These are phyloP conservation scores for Phialophora expanda DNA, from an alignment of 2,329 filamentous ascomycete genomes.

Conservation along the genomic window DNA sequence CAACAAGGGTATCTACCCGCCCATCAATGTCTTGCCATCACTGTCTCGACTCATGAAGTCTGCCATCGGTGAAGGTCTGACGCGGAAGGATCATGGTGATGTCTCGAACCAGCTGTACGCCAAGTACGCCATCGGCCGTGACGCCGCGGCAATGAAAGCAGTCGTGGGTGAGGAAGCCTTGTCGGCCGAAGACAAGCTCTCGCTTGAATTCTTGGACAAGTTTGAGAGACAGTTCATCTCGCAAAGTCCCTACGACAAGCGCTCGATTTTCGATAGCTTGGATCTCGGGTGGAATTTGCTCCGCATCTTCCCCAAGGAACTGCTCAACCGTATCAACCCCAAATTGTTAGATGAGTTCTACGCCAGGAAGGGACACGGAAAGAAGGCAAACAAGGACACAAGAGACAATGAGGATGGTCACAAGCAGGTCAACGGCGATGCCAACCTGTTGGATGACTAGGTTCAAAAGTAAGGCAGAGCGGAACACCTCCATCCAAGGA, in stretches of 20 bases:
- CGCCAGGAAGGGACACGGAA: conserved; percentile 50
- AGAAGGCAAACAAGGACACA: conserved; percentile 52
- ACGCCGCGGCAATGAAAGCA: conserved; percentile 96
- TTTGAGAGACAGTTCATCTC: conserved; percentile 95
- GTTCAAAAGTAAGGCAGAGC: not conserved
- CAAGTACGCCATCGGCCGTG: conserved; percentile 98
- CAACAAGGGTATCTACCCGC: conserved; percentile 98
- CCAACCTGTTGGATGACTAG: conserved; percentile 36
- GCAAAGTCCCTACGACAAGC: conserved; percentile 89
- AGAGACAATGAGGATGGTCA: conserved; percentile 47
- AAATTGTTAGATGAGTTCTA: conserved; percentile 85
- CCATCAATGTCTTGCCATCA: conserved; percentile 97
- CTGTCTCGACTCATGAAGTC: conserved; percentile 99
- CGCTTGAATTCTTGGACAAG: conserved; percentile 96
- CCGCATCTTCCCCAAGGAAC: conserved; percentile 95
- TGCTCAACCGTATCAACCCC: conserved; percentile 91
- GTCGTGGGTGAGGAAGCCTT: conserved; percentile 98
- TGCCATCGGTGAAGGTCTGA: conserved; percentile 96
- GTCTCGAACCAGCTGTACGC: conserved; percentile 99
- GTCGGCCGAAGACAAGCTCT: conserved; percentile 94
- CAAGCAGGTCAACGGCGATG: conserved; percentile 40
- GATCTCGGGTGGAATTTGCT: conserved; percentile 96
- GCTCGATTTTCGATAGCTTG: conserved; percentile 89
- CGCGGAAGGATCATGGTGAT: conserved; percentile 94
- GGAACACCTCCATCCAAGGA: not conserved